These are phyloP conservation scores for Protomyces macrosporus DNA, from an alignment of 1,139 yeast genomes.

Conservation along the genomic window DNA sequence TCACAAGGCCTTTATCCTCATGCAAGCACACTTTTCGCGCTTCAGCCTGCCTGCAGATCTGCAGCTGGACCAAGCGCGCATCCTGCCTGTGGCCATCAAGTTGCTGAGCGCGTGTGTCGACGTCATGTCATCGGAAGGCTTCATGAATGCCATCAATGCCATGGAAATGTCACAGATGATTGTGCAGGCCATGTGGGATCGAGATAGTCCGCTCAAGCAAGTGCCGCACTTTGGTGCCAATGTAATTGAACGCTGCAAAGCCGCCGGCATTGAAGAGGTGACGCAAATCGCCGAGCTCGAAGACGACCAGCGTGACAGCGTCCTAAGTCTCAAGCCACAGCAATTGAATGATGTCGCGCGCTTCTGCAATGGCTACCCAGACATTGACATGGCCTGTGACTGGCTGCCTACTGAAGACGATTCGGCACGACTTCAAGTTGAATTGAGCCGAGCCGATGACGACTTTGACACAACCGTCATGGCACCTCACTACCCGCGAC, in stretches of 20 bases:
- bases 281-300: slow-evolving; percentile 84
- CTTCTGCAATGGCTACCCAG: slow-evolving; percentile 86
- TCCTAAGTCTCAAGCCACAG: slow-evolving; percentile 50
- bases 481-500: slow-evolving; percentile 52
- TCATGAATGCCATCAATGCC: slow-evolving; percentile 67
- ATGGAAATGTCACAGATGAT: slow-evolving; percentile 90
- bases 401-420: slow-evolving; percentile 43
- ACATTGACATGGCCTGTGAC: slow-evolving; percentile 62
- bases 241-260: slow-evolving; percentile 55
- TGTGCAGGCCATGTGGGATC: slow-evolving; percentile 80
- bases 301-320: slow-evolving; percentile 58
- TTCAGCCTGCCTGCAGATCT: slow-evolving; percentile 56
- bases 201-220: slow-evolving; percentile 74
- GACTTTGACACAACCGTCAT: slow-evolving; percentile 31
- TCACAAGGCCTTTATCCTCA: slow-evolving; percentile 64
- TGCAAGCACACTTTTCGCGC: slow-evolving; percentile 80
- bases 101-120: slow-evolving; percentile 68
- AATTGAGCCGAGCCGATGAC: slow-evolving; percentile 48
- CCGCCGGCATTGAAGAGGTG: slow-evolving; percentile 58
- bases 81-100: slow-evolving; percentile 49
- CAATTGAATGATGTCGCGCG: slow-evolving; percentile 65
- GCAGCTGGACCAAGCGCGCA: slow-evolving; percentile 50
- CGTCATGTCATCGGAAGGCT: slow-evolving; percentile 72
- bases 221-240: slow-evolving; percentile 62
- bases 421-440: slow-evolving; percentile 47